Percentiles rank a stretch among this genome's conserved stretches.
These are phyloP conservation scores for Kodamaea kakaduensis DNA, from an alignment of 805 yeast genomes.

Conservation along the genomic window DNA sequence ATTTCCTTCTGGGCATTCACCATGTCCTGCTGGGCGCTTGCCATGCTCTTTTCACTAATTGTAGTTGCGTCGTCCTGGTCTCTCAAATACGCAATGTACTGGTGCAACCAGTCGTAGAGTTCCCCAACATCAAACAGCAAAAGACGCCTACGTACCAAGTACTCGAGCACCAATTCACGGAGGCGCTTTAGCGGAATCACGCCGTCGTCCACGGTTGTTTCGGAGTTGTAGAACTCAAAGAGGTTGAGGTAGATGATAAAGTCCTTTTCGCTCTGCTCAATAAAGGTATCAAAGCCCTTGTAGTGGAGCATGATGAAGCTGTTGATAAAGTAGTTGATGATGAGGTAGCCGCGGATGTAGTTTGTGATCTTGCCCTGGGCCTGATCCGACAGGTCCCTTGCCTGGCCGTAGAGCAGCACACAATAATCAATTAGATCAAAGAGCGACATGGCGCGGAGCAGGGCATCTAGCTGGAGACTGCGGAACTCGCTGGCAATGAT, in stretches of 20 bases:
- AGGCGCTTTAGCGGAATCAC: constrained; percentile 19
- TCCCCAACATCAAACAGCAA: constrained; percentile 34
- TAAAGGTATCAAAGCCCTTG: constrained; percentile 39
- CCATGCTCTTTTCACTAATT: background rate
- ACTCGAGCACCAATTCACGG: constrained; percentile 24
- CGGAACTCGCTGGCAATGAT: constrained; percentile 35
- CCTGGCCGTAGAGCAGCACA: constrained; percentile 34
- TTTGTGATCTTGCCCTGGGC: constrained; percentile 5
- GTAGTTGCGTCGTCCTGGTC: constrained; percentile 25
- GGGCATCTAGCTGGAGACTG: constrained; percentile 31
- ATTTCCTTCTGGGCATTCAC: background rate
- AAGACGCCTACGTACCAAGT: constrained; percentile 26
- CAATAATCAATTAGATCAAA: constrained; percentile 42
- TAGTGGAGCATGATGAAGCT: constrained; percentile 41
- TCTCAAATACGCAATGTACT: constrained; percentile 35
- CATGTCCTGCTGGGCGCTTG: background rate
- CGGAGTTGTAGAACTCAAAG: constrained; percentile 36
- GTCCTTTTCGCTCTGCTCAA: constrained; percentile 33
- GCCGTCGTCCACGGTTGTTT: constrained; percentile 16
- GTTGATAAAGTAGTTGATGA: constrained; percentile 41
- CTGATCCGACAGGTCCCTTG: constrained; percentile 11
- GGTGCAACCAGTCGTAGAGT: constrained; percentile 36
- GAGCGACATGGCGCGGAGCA: constrained; percentile 27
- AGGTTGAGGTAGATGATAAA: constrained; percentile 40
- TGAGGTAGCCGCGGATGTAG: constrained; percentile 37